A percentile compares a stretch with the other conserved stretches of the same genome.
These are phyloP conservation scores for Didymella lethalis DNA, from an alignment of 2,329 filamentous ascomycete genomes.

Conservation along the genomic window DNA sequence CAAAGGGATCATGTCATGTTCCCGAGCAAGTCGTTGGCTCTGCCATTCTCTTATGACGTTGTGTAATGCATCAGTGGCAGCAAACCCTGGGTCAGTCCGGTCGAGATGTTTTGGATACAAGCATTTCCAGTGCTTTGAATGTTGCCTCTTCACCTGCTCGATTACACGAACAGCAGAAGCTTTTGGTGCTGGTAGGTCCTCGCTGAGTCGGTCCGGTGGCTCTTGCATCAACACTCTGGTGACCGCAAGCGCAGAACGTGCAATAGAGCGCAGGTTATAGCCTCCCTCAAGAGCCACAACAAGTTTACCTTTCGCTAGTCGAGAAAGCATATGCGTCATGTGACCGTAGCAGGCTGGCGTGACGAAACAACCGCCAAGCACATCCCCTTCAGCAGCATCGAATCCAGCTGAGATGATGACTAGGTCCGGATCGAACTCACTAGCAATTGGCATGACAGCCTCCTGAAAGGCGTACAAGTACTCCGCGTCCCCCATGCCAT, in stretches of 20 bases:
- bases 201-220: constrained; percentile 71
- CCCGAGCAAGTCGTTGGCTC: constrained; percentile 72
- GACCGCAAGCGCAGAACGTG: constrained; percentile 88
- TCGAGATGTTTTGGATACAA: constrained; percentile 71
- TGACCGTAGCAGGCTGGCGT: constrained; percentile 92
- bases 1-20: constrained; percentile 79
- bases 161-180: constrained; percentile 63
- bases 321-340: constrained; percentile 99
- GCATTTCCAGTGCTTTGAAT: constrained; percentile 82
- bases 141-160: constrained; percentile 64
- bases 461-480: constrained; percentile 97
- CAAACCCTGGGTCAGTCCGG: constrained; percentile 38
- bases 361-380: constrained; percentile 91
- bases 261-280: constrained; percentile 93
- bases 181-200: constrained; percentile 57
- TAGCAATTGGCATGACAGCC: constrained; percentile 94
- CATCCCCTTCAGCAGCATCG: constrained; percentile 91
- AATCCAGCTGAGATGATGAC: constrained; percentile 97
- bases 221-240: constrained; percentile 95
- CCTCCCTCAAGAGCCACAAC: constrained; percentile 94
- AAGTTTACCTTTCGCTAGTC: constrained; percentile 85
- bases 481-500: constrained; percentile 92
- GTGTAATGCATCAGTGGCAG: constrained; percentile 67
- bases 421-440: constrained; percentile 91
- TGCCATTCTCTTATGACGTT: constrained; percentile 83